Evolutionary conservation across 2,329 filamentous ascomycete genomes (phyloP), one percentile per base, ranked within the genome.

Genomic region (Colletotrichum theobromicola): DNA sequence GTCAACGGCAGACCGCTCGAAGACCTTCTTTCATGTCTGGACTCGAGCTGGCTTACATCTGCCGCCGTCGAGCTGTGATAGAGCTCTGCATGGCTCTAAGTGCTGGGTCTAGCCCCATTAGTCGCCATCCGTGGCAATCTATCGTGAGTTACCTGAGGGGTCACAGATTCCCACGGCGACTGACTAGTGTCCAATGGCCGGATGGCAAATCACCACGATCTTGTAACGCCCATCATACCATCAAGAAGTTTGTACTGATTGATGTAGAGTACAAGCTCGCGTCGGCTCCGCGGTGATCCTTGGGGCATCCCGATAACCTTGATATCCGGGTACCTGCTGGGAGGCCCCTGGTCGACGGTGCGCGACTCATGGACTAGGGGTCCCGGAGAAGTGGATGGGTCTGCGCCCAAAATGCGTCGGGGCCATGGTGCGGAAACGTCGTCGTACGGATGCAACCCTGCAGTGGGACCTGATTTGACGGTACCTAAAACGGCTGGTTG

Each of bases 291-390:
- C 24, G 68, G 21, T 67, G 28, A 37, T 61, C 34, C 67, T 71
- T 74, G 72, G 72, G 42, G 67, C 55, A 74, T 63, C 62, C 62
- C 42, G 68, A 74, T 74, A 74, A 72, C 55, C 68, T 72, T 74
- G 72, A 72, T 67, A 72, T 50, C 34, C 57, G 68, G 34, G 60
- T 50, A 67, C 55, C 62, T 57, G 35, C 72, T 60, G 55, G 37
- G 71, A n/a, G 26, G 10, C 12, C 37, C 67, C 72, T 35, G 42
- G 72, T 72, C 55, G 16, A 16, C 4, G 6, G 35, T 32, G n/a
- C 66, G 34, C 30, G 66, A 72, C 26, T 62, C 53, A 26, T 61
- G 32, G 68, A 67, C 62, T 32, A n/a, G 72, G 62, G 57, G 16
- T 21, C 34, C 68, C 18, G 15, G 72, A 28, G 42, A 37, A 30